Evolutionary conservation across 495 filamentous ascomycete genomes (phyloP), one percentile per base, ranked within the genome.

Genomic region (Lasiosphaeriaceae sp.): DNA sequence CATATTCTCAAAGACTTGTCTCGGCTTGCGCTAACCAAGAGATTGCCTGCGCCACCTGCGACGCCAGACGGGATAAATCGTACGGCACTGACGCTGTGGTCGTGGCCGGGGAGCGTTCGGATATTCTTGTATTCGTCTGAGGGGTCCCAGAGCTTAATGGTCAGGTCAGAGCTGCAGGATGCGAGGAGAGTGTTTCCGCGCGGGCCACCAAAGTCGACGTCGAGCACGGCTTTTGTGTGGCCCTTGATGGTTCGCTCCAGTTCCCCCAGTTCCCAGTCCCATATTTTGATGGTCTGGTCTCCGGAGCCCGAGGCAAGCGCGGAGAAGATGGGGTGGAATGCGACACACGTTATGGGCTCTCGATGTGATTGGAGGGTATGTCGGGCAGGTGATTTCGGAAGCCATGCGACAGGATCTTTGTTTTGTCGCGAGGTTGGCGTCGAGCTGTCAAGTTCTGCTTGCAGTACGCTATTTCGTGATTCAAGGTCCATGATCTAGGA

Each of bases 231-330:
- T 66, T 90, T 95, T 2, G 90, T 96, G 67, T 98, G 94, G 2
- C 92, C 92, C 65, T 97, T 97, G 43, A 97, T 79, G 0, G 94
- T 97, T 24, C 87, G 74, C 66, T 97, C 93, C 9, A 96, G 79
- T 68, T 97, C 93, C 20, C 94, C 94, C 17, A 96, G 75, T 62
- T 98, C 94, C 90, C 91, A 97, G 65, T 97, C 94, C 94, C 94
- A 98, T 50, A 98, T 91, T 68, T 98, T 98, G 67, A 91, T 90
- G 11, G 85, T 90, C 46, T 82, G 83, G 63, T 91, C 88, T 64
- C 97, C 94, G 37, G 92, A 96, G 17, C 90, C 94, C 1, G 92
- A 94, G 14, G 94, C 94, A 11, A 98, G 77, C 1, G 89, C 90
- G 19, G 92, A 92, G 68, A 96, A 97, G 53, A 94, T 77, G 0